Percentiles rank a stretch among this genome's conserved stretches.
Evolutionary conservation across 129 eudicot genomes (phyloP).

Genomic region (Erigeron canadensis): DNA sequence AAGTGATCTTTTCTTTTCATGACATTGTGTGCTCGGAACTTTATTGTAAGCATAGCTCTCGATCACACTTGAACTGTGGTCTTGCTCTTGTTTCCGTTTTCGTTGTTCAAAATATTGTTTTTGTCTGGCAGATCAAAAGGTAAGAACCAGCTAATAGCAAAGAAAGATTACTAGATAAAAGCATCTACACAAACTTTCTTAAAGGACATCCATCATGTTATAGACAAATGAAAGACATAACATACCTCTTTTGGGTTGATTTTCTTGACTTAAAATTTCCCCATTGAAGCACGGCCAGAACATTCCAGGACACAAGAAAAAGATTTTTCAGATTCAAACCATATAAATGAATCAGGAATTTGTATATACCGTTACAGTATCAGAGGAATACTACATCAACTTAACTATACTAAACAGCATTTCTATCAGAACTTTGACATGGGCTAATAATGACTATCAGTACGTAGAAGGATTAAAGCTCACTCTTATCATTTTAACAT

Average conservation of each 20-base stretch:
- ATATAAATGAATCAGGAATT: conserved; percentile 16
- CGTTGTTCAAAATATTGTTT: conserved; percentile 92
- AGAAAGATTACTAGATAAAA: neutral
- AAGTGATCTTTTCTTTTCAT: conserved; percentile 59
- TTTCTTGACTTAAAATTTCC: conserved; percentile 64
- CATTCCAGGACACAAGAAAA: conserved; percentile 24
- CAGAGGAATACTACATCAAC: conserved; percentile 3
- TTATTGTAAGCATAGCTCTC: conserved; percentile 43
- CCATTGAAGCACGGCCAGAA: conserved; percentile 30
- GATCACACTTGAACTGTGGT: conserved; percentile 35
- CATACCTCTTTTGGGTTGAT: conserved; percentile 80
- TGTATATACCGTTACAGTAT: neutral
- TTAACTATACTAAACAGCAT: conserved; percentile 1
- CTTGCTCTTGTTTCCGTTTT: conserved; percentile 59
- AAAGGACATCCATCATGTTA: conserved; percentile 19
- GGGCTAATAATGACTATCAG: conserved; percentile 14
- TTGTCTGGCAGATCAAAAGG: conserved; percentile 59
- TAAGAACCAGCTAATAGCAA: conserved; percentile 18
- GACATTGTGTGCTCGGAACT: conserved; percentile 33
- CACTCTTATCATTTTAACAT: conserved; percentile 5
- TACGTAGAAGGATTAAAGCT: conserved; percentile 13
- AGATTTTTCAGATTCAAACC: conserved; percentile 10
- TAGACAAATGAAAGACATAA: conserved; percentile 25
- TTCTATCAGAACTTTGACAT: neutral
- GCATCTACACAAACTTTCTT: neutral